phyloP scores from a whole-genome alignment of 148 eudicot genomes.

The Silene uniflora region DNA sequence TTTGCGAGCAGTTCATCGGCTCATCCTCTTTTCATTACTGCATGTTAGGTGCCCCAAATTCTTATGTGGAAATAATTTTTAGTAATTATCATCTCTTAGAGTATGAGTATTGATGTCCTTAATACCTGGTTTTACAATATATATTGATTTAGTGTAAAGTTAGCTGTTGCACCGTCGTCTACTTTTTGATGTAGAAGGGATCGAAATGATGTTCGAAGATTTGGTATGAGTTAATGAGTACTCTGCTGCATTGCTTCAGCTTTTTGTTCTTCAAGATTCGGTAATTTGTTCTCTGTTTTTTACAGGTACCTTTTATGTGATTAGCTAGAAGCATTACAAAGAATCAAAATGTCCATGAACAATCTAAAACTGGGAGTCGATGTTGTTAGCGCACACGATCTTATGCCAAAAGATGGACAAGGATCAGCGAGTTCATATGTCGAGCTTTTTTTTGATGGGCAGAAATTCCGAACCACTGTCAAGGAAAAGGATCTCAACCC shows the following conservation, averaged over 20 bases:
- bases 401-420: constrained; percentile 87
- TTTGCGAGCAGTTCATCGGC: too few species aligned
- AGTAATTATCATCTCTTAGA: too few species aligned
- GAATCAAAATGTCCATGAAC: constrained; percentile 29
- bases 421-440: constrained; percentile 85
- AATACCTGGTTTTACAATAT: neutral
- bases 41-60: too few species aligned
- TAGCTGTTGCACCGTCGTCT: too few species aligned
- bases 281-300: constrained; percentile 9
- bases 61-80: too few species aligned
- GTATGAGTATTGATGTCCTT: neutral
- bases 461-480: constrained; percentile 66
- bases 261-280: neutral
- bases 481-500: constrained; percentile 92
- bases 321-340: neutral
- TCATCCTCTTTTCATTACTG: too few species aligned
- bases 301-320: constrained; percentile 25
- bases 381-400: constrained; percentile 81
- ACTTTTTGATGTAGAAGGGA: neutral
- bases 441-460: constrained; percentile 83
- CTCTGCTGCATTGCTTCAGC: neutral
- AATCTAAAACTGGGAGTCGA: constrained; percentile 83
- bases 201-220: neutral
- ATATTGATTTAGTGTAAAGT: too few species aligned
- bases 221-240: neutral